Conservation (phyloP, 768 basidiomycete species). For the Mycena galericulata region DNA sequence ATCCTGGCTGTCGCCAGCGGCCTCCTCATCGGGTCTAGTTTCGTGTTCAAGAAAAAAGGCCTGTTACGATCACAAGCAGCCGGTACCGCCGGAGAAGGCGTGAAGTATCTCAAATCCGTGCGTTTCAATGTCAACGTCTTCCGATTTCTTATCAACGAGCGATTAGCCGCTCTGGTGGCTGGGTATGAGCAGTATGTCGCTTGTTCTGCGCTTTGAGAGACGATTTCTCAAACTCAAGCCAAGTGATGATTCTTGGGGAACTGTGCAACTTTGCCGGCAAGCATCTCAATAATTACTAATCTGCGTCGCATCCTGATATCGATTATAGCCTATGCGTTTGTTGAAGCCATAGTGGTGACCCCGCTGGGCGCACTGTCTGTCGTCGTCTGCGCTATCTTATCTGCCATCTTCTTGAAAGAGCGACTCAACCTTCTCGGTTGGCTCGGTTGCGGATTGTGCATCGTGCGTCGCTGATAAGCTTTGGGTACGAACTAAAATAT, state of each 20-base stretch:
- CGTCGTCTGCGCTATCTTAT: slow-evolving; percentile 91
- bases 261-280: slow-evolving; percentile 86
- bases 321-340: slow-evolving; percentile 81
- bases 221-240: slow-evolving; percentile 1
- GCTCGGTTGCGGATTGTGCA: slow-evolving; percentile 92
- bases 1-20: slow-evolving; percentile 83
- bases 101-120: slow-evolving; percentile 93
- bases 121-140: slow-evolving; percentile 43
- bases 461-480: slow-evolving; percentile 43
- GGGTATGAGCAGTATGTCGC: slow-evolving; percentile 83
- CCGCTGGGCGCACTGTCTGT: slow-evolving; percentile 96
- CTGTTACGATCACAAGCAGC: slow-evolving; percentile 84
- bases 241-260: slow-evolving; percentile 93
- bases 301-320: neutral
- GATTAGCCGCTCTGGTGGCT: slow-evolving; percentile 88
- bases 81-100: slow-evolving; percentile 82
- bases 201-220: neutral
- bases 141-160: neutral
- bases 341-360: slow-evolving; percentile 94
- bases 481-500: neutral
- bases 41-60: slow-evolving; percentile 98
- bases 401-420: slow-evolving; percentile 92
- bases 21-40: slow-evolving; percentile 88
- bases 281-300: slow-evolving; percentile 43
- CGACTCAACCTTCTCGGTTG: slow-evolving; percentile 94